Base-by-base conservation (phyloP, 306 rosid species). In the Medicago ruthenica region DNA sequence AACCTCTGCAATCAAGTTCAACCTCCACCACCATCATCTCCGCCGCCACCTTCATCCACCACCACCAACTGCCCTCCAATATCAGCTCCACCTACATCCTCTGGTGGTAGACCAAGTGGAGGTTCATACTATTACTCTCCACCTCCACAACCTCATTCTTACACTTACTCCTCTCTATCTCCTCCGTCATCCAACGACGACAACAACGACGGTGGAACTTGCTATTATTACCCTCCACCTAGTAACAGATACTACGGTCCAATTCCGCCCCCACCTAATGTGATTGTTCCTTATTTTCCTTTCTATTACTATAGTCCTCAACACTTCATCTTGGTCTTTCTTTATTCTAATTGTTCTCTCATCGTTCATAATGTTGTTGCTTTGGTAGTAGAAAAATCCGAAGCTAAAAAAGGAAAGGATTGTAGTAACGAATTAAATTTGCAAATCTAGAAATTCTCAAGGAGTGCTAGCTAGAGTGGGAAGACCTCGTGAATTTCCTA, bases 221-320 rank as follows among this genome's bases (percentile, higher is more conserved):
- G 77, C 75, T 82, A 86, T 54, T 82, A 86, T 48, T 82, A 86
- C 15, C 96, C 99, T 13, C 97, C 99, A 6, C 93, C 96, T 4
- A 22, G 71, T 10, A 15, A 62, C 84, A 57, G 69, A 8, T 85
- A 84, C 78, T 88, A 92, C 67, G 71, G 71, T 13, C 93, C 93
- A 0, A 44, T 72, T 1, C 97, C 97, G 1, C 97, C 99, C 16
- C 99, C 99, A 5, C 99, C 99, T 1, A 95, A 95, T 74, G 97
- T 97, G 21, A 92, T 95, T 69, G 97, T 95, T 8, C 96, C 97
- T 0, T 95, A 95, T 69, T 95, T 92, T 50, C 99, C 99, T 1
- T 95, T 84, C 74, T 95, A 89, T 80, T 95, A 75, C 60, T 60
- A 95, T 50, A 85, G 36, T 64, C 97, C 97, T 20, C 98, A 97